phyloP scores from a whole-genome alignment of 176 grass and related monocot genomes.

The Aegilops tauschii region DNA sequence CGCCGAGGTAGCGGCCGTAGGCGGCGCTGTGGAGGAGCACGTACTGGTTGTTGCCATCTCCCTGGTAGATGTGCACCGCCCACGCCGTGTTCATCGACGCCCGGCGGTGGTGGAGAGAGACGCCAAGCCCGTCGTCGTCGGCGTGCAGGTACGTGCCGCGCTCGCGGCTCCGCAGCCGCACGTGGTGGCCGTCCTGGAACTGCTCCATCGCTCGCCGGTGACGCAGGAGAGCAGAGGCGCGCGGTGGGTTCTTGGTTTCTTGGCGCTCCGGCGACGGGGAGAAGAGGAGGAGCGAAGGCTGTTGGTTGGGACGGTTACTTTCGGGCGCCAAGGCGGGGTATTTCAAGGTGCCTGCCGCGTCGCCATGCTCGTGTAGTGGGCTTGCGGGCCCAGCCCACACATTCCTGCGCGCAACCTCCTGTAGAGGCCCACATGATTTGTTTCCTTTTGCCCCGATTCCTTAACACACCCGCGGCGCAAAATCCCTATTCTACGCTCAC shows the following conservation, averaged over 20 bases:
- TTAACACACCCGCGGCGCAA: too few relatives aligned
- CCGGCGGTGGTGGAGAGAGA: neutral
- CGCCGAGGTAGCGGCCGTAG: neutral
- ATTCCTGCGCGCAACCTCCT: neutral
- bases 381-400: neutral
- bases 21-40: neutral
- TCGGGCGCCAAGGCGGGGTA: neutral
- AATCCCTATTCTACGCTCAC: too few relatives aligned
- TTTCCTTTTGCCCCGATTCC: too few relatives aligned
- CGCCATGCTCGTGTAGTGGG: neutral
- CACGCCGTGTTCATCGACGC: neutral
- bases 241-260: too few relatives aligned
- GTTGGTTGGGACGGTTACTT: neutral
- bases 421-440: neutral
- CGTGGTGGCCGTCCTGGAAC: neutral
- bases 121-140: neutral
- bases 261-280: neutral
- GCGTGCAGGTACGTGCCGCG: neutral
- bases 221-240: neutral
- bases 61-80: neutral
- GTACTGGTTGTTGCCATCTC: neutral
- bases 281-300: neutral
- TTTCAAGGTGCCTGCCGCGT: neutral
- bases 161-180: neutral
- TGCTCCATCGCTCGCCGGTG: neutral